Base-by-base conservation (phyloP, 2,329 filamentous ascomycete species). In the Cordyceps cicadae region DNA sequence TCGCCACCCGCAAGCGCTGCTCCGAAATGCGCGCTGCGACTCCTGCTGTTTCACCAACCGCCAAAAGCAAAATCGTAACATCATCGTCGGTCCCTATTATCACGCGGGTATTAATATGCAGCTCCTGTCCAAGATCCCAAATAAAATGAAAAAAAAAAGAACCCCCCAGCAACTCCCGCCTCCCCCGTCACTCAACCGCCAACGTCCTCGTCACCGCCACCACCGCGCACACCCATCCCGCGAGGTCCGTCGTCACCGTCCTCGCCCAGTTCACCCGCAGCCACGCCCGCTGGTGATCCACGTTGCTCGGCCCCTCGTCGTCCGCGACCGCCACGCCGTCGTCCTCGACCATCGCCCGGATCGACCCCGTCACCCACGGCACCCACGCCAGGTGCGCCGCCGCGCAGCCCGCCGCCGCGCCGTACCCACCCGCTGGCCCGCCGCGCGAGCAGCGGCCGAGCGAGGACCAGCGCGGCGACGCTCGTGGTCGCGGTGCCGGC, bases 161-260 rank as follows among this genome's bases (percentile, higher is more conserved):
- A n/a, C n/a, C n/a, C n/a, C n/a, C 11, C 14, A 43, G 6, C 39
- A 43, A 12, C 34, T 14, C 19, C 34, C 12, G 19, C 29, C 29
- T 32, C 19, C 12, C 14, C 12, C 14, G 4, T 56, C 26, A 56
- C 54, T 26, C 45, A 6, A 57, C 54, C 26, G 54, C 45, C 49
- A 70, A 43, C 3, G 68, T 70, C 62, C 64, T 71, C 0, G 66
- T 66, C 24, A 70, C 65, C 37, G 70, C 73, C 56, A 72, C 68
- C 14, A 68, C 41, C 52, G 67, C 69, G 51, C 71, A 73, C 32
- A 69, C 32, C 70, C 71, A 75, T 34, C 71, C 72, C 5, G 63
- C 68, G 62, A 74, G 9, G 63, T 74, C 73, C 17, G 68, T 68
- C 46, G 72, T 75, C 64, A 70, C 46, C 63, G 70, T 69, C 64